These are phyloP conservation scores for Coffea eugenioides DNA, from an alignment of 257 asterid genomes.

Conservation along the genomic window DNA sequence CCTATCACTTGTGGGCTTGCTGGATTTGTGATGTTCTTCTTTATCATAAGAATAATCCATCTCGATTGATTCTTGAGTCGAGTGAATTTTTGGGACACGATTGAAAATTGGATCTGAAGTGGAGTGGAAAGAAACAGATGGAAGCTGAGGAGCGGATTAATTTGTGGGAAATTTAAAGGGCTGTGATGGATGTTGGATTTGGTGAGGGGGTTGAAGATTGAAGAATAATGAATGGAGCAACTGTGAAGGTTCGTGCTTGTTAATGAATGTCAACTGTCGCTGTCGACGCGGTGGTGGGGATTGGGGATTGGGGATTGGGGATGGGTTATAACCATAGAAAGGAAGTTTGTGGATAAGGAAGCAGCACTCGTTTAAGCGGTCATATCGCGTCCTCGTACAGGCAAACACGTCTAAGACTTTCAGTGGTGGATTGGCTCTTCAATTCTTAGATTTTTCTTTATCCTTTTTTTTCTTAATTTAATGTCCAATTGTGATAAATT, in stretches of 20 bases:
- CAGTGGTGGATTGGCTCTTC: not conserved
- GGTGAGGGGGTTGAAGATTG: not conserved
- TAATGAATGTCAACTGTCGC: too few species aligned
- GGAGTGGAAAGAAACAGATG: not conserved
- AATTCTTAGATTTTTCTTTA: too few species aligned
- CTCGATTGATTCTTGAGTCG: not conserved
- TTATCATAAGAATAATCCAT: conserved; percentile 16
- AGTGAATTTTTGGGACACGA: not conserved
- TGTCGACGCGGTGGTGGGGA: too few species aligned
- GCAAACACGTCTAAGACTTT: not conserved
- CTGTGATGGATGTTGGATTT: not conserved
- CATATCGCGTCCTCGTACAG: not conserved
- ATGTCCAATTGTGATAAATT: not conserved
- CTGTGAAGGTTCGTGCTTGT: not conserved
- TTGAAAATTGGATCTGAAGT: not conserved
- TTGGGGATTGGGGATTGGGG: too few species aligned
- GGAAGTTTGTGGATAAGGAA: not conserved
- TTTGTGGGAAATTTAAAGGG: conserved; percentile 7
- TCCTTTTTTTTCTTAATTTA: too few species aligned
- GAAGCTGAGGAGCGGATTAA: not conserved
- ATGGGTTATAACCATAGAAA: not conserved
- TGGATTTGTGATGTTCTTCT: not conserved
- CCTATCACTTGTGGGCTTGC: not conserved
- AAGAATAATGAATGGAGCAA: not conserved
- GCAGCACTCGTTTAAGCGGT: not conserved